Conservation (phyloP, 805 yeast species). For the Hanseniaspora osmophila region DNA sequence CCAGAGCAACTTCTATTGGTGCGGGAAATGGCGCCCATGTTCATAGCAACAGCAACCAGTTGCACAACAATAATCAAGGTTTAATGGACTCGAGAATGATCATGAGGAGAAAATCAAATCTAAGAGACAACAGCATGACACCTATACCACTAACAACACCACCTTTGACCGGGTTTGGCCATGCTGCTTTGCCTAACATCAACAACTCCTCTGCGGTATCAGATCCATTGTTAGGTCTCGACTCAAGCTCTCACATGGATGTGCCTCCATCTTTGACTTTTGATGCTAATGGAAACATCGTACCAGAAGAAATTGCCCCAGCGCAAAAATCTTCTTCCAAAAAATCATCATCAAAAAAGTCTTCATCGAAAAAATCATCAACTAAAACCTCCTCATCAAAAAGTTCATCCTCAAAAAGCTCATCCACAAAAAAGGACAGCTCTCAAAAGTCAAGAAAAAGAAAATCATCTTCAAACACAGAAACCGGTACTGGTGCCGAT, state of each 20-base stretch:
- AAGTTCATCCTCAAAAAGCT: not conserved
- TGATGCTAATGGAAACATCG: not conserved
- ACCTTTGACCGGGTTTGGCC: constrained; percentile 5
- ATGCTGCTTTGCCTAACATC: not conserved
- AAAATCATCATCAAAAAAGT: not conserved
- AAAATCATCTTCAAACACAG: not conserved
- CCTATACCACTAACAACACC: constrained; percentile 5
- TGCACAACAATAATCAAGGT: not conserved
- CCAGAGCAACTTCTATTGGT: not conserved
- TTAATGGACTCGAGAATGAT: not conserved
- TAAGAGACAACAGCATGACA: constrained; percentile 4
- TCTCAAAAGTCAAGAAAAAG: not conserved
- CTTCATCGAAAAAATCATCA: too few relatives aligned
- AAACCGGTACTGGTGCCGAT: not conserved
- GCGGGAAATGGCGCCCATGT: not conserved
- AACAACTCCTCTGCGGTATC: not conserved
- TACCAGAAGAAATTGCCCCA: not conserved
- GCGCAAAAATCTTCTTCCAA: not conserved
- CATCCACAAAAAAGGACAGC: not conserved
- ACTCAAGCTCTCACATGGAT: not conserved
- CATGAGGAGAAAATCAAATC: constrained; percentile 2
- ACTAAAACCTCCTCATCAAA: too few relatives aligned
- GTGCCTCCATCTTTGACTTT: not conserved
- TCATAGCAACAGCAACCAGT: not conserved
- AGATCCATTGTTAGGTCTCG: not conserved